Percentiles rank a stretch among this genome's conserved stretches.
Conservation (phyloP, 352 stramenopile genomes). For the Saprolegnia diclina region DNA sequence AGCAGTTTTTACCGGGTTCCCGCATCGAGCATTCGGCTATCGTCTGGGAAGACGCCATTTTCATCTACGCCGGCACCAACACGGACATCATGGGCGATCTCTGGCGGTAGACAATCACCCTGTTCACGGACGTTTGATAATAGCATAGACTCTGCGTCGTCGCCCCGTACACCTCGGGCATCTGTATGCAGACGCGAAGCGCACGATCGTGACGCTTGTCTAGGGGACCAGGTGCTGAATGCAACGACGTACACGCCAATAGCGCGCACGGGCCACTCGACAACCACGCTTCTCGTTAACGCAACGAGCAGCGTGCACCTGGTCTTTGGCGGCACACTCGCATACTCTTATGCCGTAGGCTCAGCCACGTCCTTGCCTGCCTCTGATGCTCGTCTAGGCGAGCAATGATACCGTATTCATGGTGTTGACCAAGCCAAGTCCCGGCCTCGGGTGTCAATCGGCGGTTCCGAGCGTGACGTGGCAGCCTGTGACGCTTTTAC, state of each 20-base stretch:
- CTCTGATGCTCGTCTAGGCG: neutral
- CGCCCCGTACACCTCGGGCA: neutral
- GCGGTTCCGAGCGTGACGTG: conserved; percentile 1
- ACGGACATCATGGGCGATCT: conserved; percentile 25
- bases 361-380: neutral
- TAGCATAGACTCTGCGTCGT: neutral
- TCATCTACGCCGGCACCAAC: conserved; percentile 26
- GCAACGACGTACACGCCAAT: neutral
- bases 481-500: neutral
- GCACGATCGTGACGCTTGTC: neutral
- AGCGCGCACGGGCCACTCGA: conserved; percentile 16
- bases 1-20: neutral
- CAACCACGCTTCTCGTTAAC: neutral
- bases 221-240: conserved; percentile 22
- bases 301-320: neutral
- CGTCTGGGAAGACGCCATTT: conserved; percentile 23
- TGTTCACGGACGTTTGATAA: neutral
- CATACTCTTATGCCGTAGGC: conserved; percentile 3
- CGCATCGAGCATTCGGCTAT: conserved; percentile 16
- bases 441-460: conserved; percentile 2
- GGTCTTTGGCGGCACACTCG: conserved; percentile 21
- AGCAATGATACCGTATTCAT: conserved; percentile 15
- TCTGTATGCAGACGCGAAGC: too few relatives aligned
- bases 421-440: conserved; percentile 8
- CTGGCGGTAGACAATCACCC: conserved; percentile 11